These are phyloP conservation scores for Lepraria neglecta DNA, from an alignment of 495 filamentous ascomycete genomes.

Conservation along the genomic window DNA sequence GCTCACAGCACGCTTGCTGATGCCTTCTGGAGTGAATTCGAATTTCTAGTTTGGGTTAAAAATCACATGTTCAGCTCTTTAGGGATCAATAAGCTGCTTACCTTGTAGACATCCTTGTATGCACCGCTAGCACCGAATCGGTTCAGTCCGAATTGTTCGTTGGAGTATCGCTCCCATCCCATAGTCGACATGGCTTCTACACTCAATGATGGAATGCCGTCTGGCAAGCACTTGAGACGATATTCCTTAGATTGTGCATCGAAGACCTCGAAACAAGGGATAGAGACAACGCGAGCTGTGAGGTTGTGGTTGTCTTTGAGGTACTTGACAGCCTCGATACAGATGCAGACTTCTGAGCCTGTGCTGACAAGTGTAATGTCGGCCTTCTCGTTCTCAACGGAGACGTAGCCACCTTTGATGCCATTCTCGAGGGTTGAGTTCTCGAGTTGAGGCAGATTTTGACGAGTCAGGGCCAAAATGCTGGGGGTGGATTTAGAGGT, in stretches of 20 bases:
- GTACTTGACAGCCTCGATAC: constrained; percentile 82
- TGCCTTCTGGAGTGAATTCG: constrained; percentile 94
- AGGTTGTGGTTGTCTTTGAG: constrained; percentile 85
- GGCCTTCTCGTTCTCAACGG: constrained; percentile 75
- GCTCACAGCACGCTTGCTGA: constrained; percentile 84
- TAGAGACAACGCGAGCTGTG: constrained; percentile 85
- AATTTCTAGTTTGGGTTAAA: constrained; percentile 67
- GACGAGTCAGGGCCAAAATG: constrained; percentile 91
- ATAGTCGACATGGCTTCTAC: constrained; percentile 90
- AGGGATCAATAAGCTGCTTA: constrained; percentile 38
- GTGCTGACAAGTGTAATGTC: constrained; percentile 88
- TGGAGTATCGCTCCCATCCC: constrained; percentile 96
- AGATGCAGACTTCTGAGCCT: constrained; percentile 91
- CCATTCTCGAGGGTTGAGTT: constrained; percentile 78
- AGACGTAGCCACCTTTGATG: constrained; percentile 91
- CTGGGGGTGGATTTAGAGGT: constrained; percentile 85
- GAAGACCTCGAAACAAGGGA: constrained; percentile 97
- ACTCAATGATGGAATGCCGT: constrained; percentile 87
- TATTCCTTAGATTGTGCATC: constrained; percentile 92
- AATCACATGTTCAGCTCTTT: constrained; percentile 4
- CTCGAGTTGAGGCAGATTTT: constrained; percentile 98
- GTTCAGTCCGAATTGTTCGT: constrained; percentile 99
- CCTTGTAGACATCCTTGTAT: constrained; percentile 96
- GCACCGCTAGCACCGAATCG: constrained; percentile 93
- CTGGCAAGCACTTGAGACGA: constrained; percentile 80